Evolutionary conservation across 768 basidiomycete genomes (phyloP), one percentile per base, ranked within the genome.

Genomic region (Nidularia pulvinata): DNA sequence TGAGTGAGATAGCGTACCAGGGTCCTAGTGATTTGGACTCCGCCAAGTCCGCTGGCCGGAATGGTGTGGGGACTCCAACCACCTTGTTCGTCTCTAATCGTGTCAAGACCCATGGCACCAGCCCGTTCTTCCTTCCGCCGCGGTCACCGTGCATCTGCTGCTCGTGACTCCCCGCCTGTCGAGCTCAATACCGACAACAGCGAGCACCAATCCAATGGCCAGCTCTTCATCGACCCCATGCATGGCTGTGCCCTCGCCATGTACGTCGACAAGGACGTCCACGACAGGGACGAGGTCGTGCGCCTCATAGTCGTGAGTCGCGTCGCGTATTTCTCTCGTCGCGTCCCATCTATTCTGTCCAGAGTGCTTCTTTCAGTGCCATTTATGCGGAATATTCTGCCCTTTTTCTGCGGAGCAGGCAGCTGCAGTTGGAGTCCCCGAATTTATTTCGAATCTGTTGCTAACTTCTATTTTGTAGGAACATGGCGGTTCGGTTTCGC

Each of bases 51-150:
- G 25, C 25, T 30, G 25, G 25, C 25, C 25, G 25, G 25, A 30
- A 30, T 30, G 25, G 25, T 30, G 25, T 30, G 25, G 13, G 76
- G 77, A 79, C 77, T 76, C 76, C 77, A 70, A 77, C 73, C 74
- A 76, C 77, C 72, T 65, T 60, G 54, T 56, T 59, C 66, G 63
- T 67, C 70, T 69, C 63, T 56, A 63, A 56, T 60, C 58, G 59
- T 68, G 71, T 61, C 69, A 72, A 76, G 87, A 88, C 88, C 87
- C 87, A 89, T 89, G 87, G 87, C 87, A 89, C 87, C 87, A 74
- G 81, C 80, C 66, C 85, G 85, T 71, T 73, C 82, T 68, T 74
- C 78, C 57, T 73, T 69, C 64, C 76, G 80, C 66, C 83, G 80
- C 69, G 66, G 61, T 22, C 59, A 54, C 14, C 65, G 66, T 55